phyloP scores from a whole-genome alignment of 1,139 yeast species.

The Eremothecium gossypii region DNA sequence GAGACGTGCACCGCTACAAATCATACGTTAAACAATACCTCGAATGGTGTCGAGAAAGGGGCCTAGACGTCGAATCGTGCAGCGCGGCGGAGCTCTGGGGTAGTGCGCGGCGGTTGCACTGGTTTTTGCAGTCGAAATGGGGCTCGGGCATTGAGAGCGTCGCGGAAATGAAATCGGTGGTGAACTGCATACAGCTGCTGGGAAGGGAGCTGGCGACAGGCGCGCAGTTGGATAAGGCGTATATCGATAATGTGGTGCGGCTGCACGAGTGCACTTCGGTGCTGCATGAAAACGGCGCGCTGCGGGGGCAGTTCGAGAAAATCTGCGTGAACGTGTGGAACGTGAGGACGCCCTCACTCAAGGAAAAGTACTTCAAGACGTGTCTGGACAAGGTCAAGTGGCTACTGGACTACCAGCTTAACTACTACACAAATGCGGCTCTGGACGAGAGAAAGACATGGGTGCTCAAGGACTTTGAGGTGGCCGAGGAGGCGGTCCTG shows the following conservation, averaged over 20 bases:
- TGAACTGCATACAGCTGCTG: slow-evolving; percentile 3
- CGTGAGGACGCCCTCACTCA: slow-evolving; percentile 17
- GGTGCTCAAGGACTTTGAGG: slow-evolving; percentile 15
- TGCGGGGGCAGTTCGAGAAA: slow-evolving; percentile 8
- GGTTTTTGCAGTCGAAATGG: slow-evolving; percentile 1
- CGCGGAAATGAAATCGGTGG: slow-evolving; percentile 1
- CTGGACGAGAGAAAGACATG: slow-evolving; percentile 21
- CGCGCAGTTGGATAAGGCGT: background rate
- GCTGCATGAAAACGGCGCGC: background rate
- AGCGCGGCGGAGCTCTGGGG: background rate
- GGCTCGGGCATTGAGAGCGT: background rate
- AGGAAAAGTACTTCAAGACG: slow-evolving; percentile 23
- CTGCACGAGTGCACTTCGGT: background rate
- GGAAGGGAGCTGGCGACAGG: slow-evolving; percentile 1
- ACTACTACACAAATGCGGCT: slow-evolving; percentile 17
- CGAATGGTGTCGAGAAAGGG: background rate
- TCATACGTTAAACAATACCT: slow-evolving; percentile 2
- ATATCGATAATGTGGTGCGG: slow-evolving; percentile 2
- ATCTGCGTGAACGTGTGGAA: slow-evolving; percentile 27
- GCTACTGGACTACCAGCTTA: slow-evolving; percentile 24
- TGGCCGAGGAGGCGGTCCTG: slow-evolving; percentile 7
- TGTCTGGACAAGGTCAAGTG: slow-evolving; percentile 24
- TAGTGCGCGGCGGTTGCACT: background rate
- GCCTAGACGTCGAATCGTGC: background rate
- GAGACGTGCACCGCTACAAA: slow-evolving; percentile 2